Base-by-base conservation (phyloP, 495 filamentous ascomycete genomes). In the Xylaria acuta region DNA sequence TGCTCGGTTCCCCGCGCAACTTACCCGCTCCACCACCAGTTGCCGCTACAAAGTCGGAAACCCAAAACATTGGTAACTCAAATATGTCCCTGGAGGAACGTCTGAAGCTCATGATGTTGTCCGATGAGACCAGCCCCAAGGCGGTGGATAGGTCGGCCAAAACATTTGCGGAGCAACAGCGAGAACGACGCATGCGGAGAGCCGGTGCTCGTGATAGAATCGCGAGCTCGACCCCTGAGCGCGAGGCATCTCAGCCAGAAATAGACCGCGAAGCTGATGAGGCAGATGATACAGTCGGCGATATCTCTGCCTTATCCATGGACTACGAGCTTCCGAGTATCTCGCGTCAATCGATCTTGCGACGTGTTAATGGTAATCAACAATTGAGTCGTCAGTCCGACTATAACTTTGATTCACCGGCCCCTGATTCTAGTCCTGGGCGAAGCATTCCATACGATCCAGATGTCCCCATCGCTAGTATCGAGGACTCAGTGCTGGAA, bases 261-360 rank as follows among this genome's bases (percentile, higher is more conserved):
- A 49, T 12, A 60, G 70, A 72, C 7, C 14, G 40, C 1, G 27
- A 72, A 71, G 38, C 22, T 3, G 69, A 71, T 18, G 69, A 64
- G 30, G 59, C 25, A 41, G 83, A 86, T 32, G 87, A 89, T 65
- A 86, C 82, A 20, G 73, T 89, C 49, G 87, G 84, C 51, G 88
- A 88, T 69, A 77, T 88, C 34, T 86, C 86, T 1, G 80, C 80
- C 11, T 78, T 89, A 32, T 87, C 84, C 18, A 77, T 78, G 75
- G 87, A 90, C 41, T 90, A 90, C 69, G 86, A 91, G 64, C 80
- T 91, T 0, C 92, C 93, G 18, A 91, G 90, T 36, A 95, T 97
- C 76, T 98, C 96, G 43, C 88, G 96, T 27, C 96, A 98, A 77
- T 97, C 94, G 0, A 98, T 98, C 69, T 82, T 97, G 62, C 90